phyloP scores from a whole-genome alignment of 345 rosid genomes.

The Schrenkiella parvula region DNA sequence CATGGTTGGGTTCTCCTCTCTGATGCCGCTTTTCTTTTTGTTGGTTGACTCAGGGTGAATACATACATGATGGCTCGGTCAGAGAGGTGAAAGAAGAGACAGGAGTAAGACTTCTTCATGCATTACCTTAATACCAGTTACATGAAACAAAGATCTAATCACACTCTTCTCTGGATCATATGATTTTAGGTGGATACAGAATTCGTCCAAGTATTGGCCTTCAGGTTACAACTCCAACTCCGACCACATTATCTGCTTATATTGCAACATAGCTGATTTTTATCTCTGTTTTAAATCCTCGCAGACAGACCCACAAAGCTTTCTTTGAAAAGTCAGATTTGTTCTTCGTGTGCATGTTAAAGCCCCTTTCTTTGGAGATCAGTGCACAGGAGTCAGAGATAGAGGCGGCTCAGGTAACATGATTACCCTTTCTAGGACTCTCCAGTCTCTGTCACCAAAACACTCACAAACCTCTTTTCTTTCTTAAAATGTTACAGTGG shows the following conservation, averaged over 20 bases:
- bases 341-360: slow-evolving; percentile 73
- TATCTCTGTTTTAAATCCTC: not conserved
- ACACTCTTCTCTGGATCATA: not conserved
- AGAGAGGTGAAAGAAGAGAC: slow-evolving; percentile 98
- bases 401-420: slow-evolving; percentile 62
- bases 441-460: slow-evolving; percentile 1
- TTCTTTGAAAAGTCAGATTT: slow-evolving; percentile 79
- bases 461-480: not conserved
- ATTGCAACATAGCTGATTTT: slow-evolving; percentile 2
- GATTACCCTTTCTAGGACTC: not conserved
- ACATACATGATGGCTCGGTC: slow-evolving; percentile 61
- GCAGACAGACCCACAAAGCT: slow-evolving; percentile 69
- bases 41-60: slow-evolving; percentile 62
- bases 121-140: not conserved
- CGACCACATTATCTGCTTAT: not conserved
- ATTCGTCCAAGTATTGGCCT: slow-evolving; percentile 69
- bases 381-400: slow-evolving; percentile 71
- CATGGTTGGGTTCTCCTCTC: not conserved
- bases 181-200: slow-evolving; percentile 62
- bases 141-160: slow-evolving; percentile 11
- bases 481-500: slow-evolving; percentile 51
- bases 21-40: not conserved
- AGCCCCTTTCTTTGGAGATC: slow-evolving; percentile 64
- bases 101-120: slow-evolving; percentile 47
- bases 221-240: slow-evolving; percentile 48